These are phyloP conservation scores for Penicillium sp. DNA, from an alignment of 2,329 filamentous ascomycete genomes.

Conservation along the genomic window DNA sequence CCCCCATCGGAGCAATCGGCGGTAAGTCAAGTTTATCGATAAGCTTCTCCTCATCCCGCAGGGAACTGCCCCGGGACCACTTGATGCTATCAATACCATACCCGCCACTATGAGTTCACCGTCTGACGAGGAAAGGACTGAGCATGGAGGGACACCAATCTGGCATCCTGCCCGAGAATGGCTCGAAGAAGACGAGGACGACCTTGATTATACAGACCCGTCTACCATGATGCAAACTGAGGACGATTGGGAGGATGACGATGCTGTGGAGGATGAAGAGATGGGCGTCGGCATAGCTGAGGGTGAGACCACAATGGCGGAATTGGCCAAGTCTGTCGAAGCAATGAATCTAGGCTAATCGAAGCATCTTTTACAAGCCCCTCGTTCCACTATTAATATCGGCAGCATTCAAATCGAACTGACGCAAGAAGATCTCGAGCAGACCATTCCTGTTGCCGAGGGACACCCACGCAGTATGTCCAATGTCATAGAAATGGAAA, in stretches of 20 bases:
- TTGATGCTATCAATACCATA: no score
- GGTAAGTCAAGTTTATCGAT: conserved; percentile 23
- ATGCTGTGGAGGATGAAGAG: conserved; percentile 49
- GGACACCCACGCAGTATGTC: conserved; percentile 30
- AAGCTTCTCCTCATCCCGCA: conserved; percentile 20
- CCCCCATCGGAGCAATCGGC: background rate
- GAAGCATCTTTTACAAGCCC: background rate
- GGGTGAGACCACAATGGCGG: conserved; percentile 3
- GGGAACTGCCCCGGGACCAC: no score
- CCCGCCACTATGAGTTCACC: conserved; percentile 35
- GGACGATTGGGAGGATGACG: conserved; percentile 23
- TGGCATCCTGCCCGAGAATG: conserved; percentile 45
- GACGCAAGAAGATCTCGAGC: conserved; percentile 42
- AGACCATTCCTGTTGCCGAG: conserved; percentile 34
- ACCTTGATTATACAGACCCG: conserved; percentile 23
- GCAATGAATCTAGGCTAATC: conserved; percentile 1
- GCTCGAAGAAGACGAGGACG: conserved; percentile 41
- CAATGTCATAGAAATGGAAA: background rate
- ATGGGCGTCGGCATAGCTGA: conserved; percentile 48
- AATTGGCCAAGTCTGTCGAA: no score
- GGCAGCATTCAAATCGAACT: conserved; percentile 37
- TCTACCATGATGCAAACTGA: conserved; percentile 9
- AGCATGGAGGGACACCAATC: conserved; percentile 21
- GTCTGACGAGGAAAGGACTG: conserved; percentile 29
- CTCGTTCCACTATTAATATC: conserved; percentile 46